Evolutionary conservation across 148 eudicot genomes (phyloP).

Genomic region (Silene uniflora): DNA sequence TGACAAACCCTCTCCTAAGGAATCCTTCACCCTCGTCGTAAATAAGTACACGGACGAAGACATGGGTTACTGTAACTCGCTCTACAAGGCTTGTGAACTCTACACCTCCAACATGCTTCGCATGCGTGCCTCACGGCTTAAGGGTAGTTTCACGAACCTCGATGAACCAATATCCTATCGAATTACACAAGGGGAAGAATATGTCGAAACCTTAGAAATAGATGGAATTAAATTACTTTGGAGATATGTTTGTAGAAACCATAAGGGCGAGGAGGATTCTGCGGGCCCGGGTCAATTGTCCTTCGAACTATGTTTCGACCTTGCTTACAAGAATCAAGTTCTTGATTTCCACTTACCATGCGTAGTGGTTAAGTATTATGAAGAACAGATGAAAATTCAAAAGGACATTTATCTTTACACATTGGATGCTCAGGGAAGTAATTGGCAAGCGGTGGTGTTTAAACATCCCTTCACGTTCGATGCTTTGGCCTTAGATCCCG

Average conservation of each 20-base stretch:
- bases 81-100: conserved; percentile 1
- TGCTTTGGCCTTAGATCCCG: conserved; percentile 35
- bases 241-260: neutral
- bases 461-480: conserved; percentile 40
- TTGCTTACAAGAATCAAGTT: conserved; percentile 5
- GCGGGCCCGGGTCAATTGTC: neutral
- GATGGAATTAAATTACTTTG: neutral
- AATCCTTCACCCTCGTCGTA: neutral
- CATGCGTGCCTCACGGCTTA: neutral
- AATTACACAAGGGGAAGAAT: conserved; percentile 12
- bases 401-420: conserved; percentile 11
- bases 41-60: neutral
- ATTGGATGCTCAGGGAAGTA: neutral
- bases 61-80: neutral
- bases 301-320: neutral
- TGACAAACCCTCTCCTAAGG: neutral
- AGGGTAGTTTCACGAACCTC: neutral
- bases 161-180: neutral
- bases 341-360: conserved; percentile 10
- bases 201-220: neutral
- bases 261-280: neutral
- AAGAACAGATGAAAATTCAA: neutral
- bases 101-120: conserved; percentile 2
- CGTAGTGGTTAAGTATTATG: conserved; percentile 10
- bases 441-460: conserved; percentile 9